Evolutionary conservation across 148 eudicot species (phyloP).

Genomic region (Chenopodium quinoa): DNA sequence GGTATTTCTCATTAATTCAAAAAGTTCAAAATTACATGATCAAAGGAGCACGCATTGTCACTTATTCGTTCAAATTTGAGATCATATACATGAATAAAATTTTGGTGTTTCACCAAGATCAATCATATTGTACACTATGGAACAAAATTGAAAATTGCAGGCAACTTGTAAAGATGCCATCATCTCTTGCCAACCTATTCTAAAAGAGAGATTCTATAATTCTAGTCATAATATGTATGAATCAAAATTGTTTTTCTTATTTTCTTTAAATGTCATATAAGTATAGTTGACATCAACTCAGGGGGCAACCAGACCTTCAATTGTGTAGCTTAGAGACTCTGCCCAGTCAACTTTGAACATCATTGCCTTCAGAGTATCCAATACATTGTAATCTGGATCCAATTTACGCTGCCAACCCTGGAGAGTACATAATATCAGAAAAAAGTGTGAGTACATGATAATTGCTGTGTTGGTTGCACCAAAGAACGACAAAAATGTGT

Average conservation of each 20-base stretch:
- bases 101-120: not conserved
- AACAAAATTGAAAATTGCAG: not conserved
- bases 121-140: not conserved
- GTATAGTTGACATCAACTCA: constrained; percentile 22
- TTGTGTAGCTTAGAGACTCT: constrained; percentile 59
- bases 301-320: constrained; percentile 76
- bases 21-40: not conserved
- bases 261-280: not conserved
- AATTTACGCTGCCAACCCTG: constrained; percentile 90
- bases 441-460: not conserved
- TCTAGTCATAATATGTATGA: not conserved
- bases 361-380: constrained; percentile 56
- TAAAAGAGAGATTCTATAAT: not conserved
- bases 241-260: not conserved
- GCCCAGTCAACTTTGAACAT: constrained; percentile 76
- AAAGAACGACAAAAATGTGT: not conserved
- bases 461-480: not conserved
- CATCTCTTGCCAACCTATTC: not conserved
- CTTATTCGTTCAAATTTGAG: not conserved
- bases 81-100: not conserved
- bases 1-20: not conserved
- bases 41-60: not conserved
- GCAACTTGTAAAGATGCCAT: not conserved
- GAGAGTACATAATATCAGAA: not conserved
- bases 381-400: constrained; percentile 68